These are phyloP conservation scores for Xylariomycetidae sp. DNA, from an alignment of 2,329 filamentous ascomycete genomes.

Conservation along the genomic window DNA sequence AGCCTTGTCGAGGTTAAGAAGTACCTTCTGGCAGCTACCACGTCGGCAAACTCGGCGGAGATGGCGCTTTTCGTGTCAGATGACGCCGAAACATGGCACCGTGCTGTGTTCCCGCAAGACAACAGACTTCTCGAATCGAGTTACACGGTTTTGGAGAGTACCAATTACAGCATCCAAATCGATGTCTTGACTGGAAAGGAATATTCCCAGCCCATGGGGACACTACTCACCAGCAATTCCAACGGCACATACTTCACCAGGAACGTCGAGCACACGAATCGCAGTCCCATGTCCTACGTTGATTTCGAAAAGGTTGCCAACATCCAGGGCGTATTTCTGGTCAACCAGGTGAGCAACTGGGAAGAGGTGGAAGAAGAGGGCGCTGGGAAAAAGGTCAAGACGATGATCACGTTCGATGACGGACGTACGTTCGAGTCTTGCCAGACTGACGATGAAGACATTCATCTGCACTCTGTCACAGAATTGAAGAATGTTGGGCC, in stretches of 20 bases:
- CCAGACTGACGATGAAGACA: constrained; percentile 57
- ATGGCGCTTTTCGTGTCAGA: constrained; percentile 86
- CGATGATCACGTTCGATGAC: constrained; percentile 90
- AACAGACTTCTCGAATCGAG: constrained; percentile 77
- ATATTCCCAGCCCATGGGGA: constrained; percentile 68
- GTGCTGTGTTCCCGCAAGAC: constrained; percentile 78
- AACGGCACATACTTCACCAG: constrained; percentile 94
- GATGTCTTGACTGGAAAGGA: constrained; percentile 72
- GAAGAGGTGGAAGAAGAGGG: constrained; percentile 59
- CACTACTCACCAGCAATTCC: constrained; percentile 91
- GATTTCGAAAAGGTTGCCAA: constrained; percentile 93
- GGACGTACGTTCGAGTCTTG: constrained; percentile 77
- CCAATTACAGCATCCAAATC: constrained; percentile 95
- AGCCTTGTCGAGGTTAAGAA: constrained; percentile 81
- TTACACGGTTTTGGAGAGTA: constrained; percentile 92
- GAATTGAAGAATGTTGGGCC: constrained; percentile 74
- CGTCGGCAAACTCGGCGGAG: constrained; percentile 75
- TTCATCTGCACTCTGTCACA: constrained; percentile 92
- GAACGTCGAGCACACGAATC: constrained; percentile 89
- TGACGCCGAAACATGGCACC: constrained; percentile 81
- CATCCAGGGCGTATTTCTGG: constrained; percentile 86
- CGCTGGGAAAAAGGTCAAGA: constrained; percentile 62
- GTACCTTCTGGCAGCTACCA: constrained; percentile 77
- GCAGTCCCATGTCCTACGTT: constrained; percentile 67
- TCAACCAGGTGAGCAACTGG: constrained; percentile 86